phyloP scores from a whole-genome alignment of 2,329 filamentous ascomycete genomes.

The Hypoxylon sp. region DNA sequence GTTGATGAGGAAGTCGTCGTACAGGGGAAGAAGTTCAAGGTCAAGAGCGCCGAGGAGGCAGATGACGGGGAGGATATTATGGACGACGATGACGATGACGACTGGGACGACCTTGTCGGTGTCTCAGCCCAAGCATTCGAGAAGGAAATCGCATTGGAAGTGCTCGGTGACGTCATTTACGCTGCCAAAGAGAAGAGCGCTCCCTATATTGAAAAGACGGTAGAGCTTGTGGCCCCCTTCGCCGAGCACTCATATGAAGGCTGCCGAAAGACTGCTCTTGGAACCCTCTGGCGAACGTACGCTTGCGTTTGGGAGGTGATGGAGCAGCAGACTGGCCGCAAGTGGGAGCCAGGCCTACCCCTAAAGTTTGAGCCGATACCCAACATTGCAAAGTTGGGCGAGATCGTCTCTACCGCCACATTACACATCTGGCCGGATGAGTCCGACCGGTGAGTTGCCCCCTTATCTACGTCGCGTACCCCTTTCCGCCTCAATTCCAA shows the following conservation, averaged over 20 bases:
- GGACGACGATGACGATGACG: constrained; percentile 80
- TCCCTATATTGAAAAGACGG: constrained; percentile 85
- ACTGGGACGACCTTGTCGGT: constrained; percentile 86
- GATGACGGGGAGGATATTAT: constrained; percentile 70
- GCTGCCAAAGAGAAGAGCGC: constrained; percentile 70
- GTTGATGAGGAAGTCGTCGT: constrained; percentile 70
- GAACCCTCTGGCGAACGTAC: constrained; percentile 93
- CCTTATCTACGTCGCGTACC: constrained; percentile 47
- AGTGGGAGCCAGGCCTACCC: constrained; percentile 92
- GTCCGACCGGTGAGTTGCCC: constrained; percentile 85
- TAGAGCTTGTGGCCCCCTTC: constrained; percentile 84
- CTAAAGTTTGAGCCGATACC: constrained; percentile 83
- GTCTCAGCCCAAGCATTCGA: constrained; percentile 92
- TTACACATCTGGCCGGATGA: constrained; percentile 91
- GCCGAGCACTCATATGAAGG: constrained; percentile 93
- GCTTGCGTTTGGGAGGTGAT: constrained; percentile 90
- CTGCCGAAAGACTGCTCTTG: constrained; percentile 90
- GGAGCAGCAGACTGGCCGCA: constrained; percentile 81
- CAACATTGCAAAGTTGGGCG: constrained; percentile 87
- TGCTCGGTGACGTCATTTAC: constrained; percentile 91
- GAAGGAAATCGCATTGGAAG: constrained; percentile 97
- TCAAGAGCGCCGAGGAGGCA: constrained; percentile 67
- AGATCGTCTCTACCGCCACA: constrained; percentile 87
- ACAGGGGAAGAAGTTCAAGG: constrained; percentile 87
- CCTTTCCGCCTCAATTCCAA: constrained; percentile 58